Conservation (phyloP, 345 rosid species). For the Hirschfeldia incana region DNA sequence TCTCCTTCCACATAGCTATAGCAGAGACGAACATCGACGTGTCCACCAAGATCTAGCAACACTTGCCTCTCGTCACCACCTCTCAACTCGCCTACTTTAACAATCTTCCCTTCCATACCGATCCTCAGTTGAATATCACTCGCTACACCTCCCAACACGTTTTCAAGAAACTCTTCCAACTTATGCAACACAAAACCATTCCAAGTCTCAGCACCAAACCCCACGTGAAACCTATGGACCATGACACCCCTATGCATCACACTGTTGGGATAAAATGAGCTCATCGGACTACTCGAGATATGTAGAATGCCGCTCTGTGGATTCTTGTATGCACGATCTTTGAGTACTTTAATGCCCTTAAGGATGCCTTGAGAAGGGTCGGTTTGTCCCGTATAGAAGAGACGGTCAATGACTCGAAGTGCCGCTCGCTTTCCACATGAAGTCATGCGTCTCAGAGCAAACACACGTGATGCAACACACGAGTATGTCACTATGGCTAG, state of each 20-base stretch:
- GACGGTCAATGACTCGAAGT: constrained; percentile 76
- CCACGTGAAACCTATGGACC: constrained; percentile 75
- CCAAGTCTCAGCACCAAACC: constrained; percentile 53
- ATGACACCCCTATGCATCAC: constrained; percentile 53
- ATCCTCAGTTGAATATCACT: constrained; percentile 69
- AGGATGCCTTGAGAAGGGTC: constrained; percentile 76
- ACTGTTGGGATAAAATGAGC: constrained; percentile 43
- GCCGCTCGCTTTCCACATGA: constrained; percentile 74
- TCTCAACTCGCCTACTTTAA: constrained; percentile 64
- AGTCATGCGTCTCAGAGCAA: constrained; percentile 84
- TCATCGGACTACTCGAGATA: constrained; percentile 63
- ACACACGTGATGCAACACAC: constrained; percentile 74
- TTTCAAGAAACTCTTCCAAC: constrained; percentile 68
- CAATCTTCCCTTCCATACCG: constrained; percentile 56
- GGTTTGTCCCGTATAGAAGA: constrained; percentile 74
- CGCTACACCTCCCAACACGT: constrained; percentile 57
- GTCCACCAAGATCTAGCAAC: constrained; percentile 54
- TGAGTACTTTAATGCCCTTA: constrained; percentile 74
- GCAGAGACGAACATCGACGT: constrained; percentile 46
- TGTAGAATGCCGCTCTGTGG: constrained; percentile 64
- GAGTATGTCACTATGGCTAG: constrained; percentile 76
- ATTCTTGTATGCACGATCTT: constrained; percentile 80
- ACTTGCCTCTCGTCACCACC: constrained; percentile 68
- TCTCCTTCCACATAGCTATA: constrained; percentile 80
- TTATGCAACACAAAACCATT: constrained; percentile 78